A percentile compares a stretch with the other conserved stretches of the same genome.
phyloP scores from a whole-genome alignment of 176 grass and related monocot genomes.

The Oryza coarctata region DNA sequence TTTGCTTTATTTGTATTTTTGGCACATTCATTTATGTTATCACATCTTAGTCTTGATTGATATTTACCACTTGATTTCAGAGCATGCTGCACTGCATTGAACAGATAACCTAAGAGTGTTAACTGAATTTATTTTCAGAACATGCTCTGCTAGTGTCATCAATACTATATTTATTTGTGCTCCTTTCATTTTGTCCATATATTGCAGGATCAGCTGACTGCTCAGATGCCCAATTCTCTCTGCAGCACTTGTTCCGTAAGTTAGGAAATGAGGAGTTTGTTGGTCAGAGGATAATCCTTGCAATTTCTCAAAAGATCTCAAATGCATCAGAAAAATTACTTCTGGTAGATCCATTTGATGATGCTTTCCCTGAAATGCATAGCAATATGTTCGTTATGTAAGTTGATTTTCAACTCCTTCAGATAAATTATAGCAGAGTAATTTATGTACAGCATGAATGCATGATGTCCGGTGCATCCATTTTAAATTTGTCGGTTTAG shows the following conservation, averaged over 20 bases:
- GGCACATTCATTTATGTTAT: background rate
- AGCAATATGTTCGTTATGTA: conserved; percentile 86
- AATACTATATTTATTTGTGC: background rate
- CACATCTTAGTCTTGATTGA: background rate
- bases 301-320: conserved; percentile 81
- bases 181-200: conserved; percentile 28
- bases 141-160: conserved; percentile 5
- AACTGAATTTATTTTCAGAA: conserved; percentile 11
- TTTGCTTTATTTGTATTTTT: background rate
- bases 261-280: conserved; percentile 73
- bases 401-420: conserved; percentile 29
- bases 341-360: conserved; percentile 85
- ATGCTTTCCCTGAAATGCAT: conserved; percentile 73
- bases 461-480: background rate
- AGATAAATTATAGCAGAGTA: background rate
- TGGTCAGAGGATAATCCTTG: conserved; percentile 76
- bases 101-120: background rate
- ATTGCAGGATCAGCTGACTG: conserved; percentile 48
- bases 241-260: conserved; percentile 78
- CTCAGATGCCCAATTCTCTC: conserved; percentile 70
- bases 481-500: background rate
- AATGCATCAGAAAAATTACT: conserved; percentile 71
- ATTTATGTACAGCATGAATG: background rate
- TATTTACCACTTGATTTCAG: background rate
- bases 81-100: background rate